Evolutionary conservation across 1,139 yeast species (phyloP), one percentile per base, ranked within the genome.

Genomic region (Sugiyamaella novakii): DNA sequence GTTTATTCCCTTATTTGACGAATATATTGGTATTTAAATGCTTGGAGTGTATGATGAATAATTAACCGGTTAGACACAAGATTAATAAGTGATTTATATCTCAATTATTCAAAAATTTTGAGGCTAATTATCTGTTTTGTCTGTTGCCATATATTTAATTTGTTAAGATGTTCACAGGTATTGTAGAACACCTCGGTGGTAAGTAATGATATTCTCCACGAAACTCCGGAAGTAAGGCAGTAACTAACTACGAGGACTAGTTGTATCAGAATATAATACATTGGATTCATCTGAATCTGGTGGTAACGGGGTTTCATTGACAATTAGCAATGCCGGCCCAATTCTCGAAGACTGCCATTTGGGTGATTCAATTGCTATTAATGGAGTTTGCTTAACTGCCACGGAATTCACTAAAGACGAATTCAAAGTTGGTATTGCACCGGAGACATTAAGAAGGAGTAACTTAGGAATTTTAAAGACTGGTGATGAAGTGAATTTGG

Each of bases 371-470:
- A 94, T 92, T 51, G 80, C 92, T 38, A 80, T 92, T 40, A 87
- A 88, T 64, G 98, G 98, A 19, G 73, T 83, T 0, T 92, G 99
- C 67, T 74, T 92, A 43, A 94, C 99, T 0, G 97, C 92, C n/a
- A 89, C 96, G 0, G 91, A 84, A 59, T 89, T 87, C 60, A 66
- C 65, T 50, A 71, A 71, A 3, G 68, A 76, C 11, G 64, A 66
- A 47, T 92, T 92, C 74, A 88, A 86, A 64, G 95, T 91, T 3
- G 98, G 98, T 0, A 74, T 94, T 28, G 87, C 96, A 0, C 96
- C 96, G 5, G 99, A 92, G 65, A 91, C 98, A 0, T 74, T 92
- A 45, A 80, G 89, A 53, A 76, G 95, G 54, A 83, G 96, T 3
- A 84, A 86, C 57, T 72, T 92, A 47, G 94, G 92, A 0, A 68